Evolutionary conservation across 257 asterid genomes (phyloP).

Genomic region (Striga asiatica): DNA sequence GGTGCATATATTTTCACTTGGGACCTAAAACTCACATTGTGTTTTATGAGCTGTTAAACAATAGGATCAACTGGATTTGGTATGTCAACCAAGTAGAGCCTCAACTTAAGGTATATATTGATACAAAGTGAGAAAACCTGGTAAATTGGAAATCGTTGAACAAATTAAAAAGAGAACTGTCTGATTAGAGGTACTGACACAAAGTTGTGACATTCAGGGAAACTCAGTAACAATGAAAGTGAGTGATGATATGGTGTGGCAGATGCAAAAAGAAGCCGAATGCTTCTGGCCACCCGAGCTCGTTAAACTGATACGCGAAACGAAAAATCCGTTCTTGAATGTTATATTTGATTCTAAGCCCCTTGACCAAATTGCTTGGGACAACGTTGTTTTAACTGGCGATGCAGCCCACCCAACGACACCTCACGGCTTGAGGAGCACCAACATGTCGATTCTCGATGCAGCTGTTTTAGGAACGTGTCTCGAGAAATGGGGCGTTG

Average conservation of each 20-base stretch:
- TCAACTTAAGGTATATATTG: slow-evolving; percentile 54
- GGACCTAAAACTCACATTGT: slow-evolving; percentile 45
- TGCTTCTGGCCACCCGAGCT: slow-evolving; percentile 59
- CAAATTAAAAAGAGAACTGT: no score
- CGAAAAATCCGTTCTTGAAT: slow-evolving; percentile 64
- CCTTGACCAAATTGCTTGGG: slow-evolving; percentile 47
- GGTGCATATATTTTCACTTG: slow-evolving; percentile 64
- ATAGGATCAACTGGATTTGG: slow-evolving; percentile 90
- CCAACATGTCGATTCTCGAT: slow-evolving; percentile 87
- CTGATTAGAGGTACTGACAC: no score
- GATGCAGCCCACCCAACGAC: slow-evolving; percentile 95
- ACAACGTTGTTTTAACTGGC: slow-evolving; percentile 60
- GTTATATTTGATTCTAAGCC: slow-evolving; percentile 75
- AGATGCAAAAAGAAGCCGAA: slow-evolving; percentile 62
- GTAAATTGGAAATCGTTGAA: no score
- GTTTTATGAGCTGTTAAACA: slow-evolving; percentile 55
- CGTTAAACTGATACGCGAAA: slow-evolving; percentile 45
- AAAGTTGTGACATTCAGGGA: slow-evolving; percentile 35
- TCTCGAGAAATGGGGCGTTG: slow-evolving; percentile 50
- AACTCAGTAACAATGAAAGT: slow-evolving; percentile 76
- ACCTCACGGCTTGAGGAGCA: slow-evolving; percentile 87
- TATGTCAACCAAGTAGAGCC: slow-evolving; percentile 77
- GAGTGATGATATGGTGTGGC: slow-evolving; percentile 42
- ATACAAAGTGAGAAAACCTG: no score
- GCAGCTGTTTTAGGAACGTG: slow-evolving; percentile 74